Evolutionary conservation across 805 yeast genomes (phyloP).

Genomic region (Naumovozyma dairenensis): DNA sequence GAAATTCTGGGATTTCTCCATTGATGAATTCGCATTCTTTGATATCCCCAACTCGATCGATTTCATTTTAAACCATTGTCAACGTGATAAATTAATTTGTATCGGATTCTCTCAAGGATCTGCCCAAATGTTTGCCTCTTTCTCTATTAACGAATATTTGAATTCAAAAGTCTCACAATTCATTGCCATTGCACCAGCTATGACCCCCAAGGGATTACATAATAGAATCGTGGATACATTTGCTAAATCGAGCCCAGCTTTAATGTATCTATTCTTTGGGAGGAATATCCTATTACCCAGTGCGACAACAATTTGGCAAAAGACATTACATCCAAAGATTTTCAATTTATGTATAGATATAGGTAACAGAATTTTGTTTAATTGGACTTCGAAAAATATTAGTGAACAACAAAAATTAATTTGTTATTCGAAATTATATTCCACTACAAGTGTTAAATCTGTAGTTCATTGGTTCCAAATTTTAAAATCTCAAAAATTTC

Average conservation of each 20-base stretch:
- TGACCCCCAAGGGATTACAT: constrained; percentile 79
- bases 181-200: constrained; percentile 87
- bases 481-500: constrained; percentile 64
- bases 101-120: constrained; percentile 92
- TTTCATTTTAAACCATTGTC: constrained; percentile 50
- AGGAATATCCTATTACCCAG: constrained; percentile 63
- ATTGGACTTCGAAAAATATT: constrained; percentile 74
- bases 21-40: constrained; percentile 84
- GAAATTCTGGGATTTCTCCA: constrained; percentile 78
- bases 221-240: constrained; percentile 68
- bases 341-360: constrained; percentile 49
- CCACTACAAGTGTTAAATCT: constrained; percentile 83
- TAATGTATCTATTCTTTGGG: constrained; percentile 67
- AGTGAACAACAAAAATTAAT: constrained; percentile 60
- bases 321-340: constrained; percentile 26
- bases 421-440: constrained; percentile 80
- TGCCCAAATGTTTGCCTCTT: constrained; percentile 83
- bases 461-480: constrained; percentile 97
- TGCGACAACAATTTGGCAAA: constrained; percentile 72
- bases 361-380: constrained; percentile 57
- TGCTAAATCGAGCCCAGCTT: constrained; percentile 64
- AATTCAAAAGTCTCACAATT: constrained; percentile 47
- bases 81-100: constrained; percentile 42
- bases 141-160: constrained; percentile 54
- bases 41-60: constrained; percentile 82